Evolutionary conservation across 495 filamentous ascomycete genomes (phyloP), one percentile per base, ranked within the genome.

Genomic region (Neurospora pannonica): DNA sequence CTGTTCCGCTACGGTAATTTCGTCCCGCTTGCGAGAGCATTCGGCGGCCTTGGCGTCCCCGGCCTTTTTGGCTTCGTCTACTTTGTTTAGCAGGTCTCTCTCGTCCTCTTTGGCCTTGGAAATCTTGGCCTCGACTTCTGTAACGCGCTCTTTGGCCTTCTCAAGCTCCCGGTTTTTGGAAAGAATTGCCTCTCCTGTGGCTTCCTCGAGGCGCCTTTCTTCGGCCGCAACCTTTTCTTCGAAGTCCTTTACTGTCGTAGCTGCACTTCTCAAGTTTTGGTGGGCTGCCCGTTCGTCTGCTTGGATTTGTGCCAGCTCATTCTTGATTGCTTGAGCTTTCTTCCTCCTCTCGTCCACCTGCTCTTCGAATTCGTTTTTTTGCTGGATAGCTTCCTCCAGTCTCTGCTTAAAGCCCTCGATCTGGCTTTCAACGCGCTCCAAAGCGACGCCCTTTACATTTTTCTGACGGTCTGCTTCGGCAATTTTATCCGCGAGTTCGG

Each of bases 1-100:
- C 76, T 42, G 78, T 78, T 83, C 84, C 79, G 74, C 85, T 73
- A 54, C 86, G 86, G 80, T 87, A 80, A 84, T 89, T 85, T 88
- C 84, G 78, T 48, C 78, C 38, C 79, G 78, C 72, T 89, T 86
- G 11, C 75, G 74, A 38, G 80, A 81, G 37, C 83, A 77, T 7
- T 84, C 81, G n/a, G 79, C 81, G 17, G 74, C 62, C 19, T 83
- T 82, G 70, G 78, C 79, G 38, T 72, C 82, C 38, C 86, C 76
- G 71, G 88, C 84, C 46, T 85, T 84, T 39, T 83, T 79, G 5
- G 80, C 76, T n/a, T 81, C 78, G 42, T 83, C 77, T 4, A 75
- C 71, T 24, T 81, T 78, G 15, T 77, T 81, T 15, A 80, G 76
- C 17, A 85, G 77, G 9, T 80, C 80, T 13, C 74, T 76, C 62